Evolutionary conservation across 495 filamentous ascomycete species (phyloP), one percentile per base, ranked within the genome.

Genomic region (Chaetomidium leptoderma): DNA sequence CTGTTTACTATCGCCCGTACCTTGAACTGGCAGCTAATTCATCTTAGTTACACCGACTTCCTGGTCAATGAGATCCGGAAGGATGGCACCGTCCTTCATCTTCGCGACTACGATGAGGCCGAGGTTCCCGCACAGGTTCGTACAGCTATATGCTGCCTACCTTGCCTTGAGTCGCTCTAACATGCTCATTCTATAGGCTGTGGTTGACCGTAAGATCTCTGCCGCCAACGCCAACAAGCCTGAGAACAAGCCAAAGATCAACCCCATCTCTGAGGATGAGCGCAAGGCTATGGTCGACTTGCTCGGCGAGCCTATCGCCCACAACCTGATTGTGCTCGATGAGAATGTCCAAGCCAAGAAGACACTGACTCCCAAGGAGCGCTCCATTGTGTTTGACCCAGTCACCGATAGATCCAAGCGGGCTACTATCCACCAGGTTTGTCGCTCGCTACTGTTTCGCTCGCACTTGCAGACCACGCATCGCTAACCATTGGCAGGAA

Each of bases 1-100:
- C 30, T 9, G 30, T 32, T 32, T 32, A 32, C n/a, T n/a, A n/a
- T n/a, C n/a, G 24, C 26, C 14, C 10, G n/a, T 26, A 27, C n/a
- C 16, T 23, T 53, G 53, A 53, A 37, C 29, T 5, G 2, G 4
- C 23, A n/a, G 21, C 40, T 59, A 57, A 46, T 19, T 49, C 2
- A 8, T 29, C 32, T 55, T 13, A 93, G 90, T 63, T 98, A 91
- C 72, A 95, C 92, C 14, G 93, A 98, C 68, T 98, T 98, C 70
- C 74, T 92, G 47, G 93, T 98, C 55, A 90, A 96, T 68, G 93
- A 98, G 74, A 93, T 98, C 61, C 70, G 80, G 14, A 86, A 84
- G 11, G 81, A 85, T 66, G 92, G 91, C 13, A 74, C 83, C 47
- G 92, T 96, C 3, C 64, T 92, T 42, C 91, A 96, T 70, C 78